Conservation (phyloP, 2,329 filamentous ascomycete genomes). For the Cercospora brassicicola region DNA sequence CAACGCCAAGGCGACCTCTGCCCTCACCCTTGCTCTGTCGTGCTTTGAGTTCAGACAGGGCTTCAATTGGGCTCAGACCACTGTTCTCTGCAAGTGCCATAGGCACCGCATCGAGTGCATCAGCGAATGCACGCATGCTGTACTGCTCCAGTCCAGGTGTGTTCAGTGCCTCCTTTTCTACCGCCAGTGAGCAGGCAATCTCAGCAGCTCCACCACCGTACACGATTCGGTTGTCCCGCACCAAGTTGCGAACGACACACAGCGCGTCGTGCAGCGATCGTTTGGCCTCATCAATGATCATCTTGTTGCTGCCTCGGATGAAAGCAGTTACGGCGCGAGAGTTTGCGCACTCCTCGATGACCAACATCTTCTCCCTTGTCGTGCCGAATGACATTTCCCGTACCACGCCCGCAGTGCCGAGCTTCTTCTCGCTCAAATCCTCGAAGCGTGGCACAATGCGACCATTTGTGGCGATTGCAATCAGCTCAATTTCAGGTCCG, state of each 20-base stretch:
- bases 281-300: conserved; percentile 99
- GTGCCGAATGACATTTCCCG: conserved; percentile 96
- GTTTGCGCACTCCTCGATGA: conserved; percentile 99
- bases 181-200: conserved; percentile 93
- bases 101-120: conserved; percentile 87
- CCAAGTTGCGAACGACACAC: conserved; percentile 94
- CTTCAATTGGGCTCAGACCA: conserved; percentile 92
- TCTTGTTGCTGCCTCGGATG: conserved; percentile 97
- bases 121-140: conserved; percentile 95
- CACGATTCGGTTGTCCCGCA: conserved; percentile 93
- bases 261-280: conserved; percentile 95
- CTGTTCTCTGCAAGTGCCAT: conserved; percentile 98
- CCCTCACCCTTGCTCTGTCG: conserved; percentile 83
- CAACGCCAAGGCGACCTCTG: conserved; percentile 78
- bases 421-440: conserved; percentile 85
- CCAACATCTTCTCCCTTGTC: conserved; percentile 97
- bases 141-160: conserved; percentile 98
- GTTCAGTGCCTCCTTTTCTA: conserved; percentile 87
- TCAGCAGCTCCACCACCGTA: conserved; percentile 96
- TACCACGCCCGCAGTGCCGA: conserved; percentile 85
- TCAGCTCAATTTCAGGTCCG: conserved; percentile 95
- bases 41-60: conserved; percentile 90
- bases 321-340: conserved; percentile 95
- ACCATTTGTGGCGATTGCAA: conserved; percentile 97
- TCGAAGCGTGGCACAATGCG: conserved; percentile 97